Conservation (phyloP, 2,329 filamentous ascomycete genomes). For the Exophiala calicioides region DNA sequence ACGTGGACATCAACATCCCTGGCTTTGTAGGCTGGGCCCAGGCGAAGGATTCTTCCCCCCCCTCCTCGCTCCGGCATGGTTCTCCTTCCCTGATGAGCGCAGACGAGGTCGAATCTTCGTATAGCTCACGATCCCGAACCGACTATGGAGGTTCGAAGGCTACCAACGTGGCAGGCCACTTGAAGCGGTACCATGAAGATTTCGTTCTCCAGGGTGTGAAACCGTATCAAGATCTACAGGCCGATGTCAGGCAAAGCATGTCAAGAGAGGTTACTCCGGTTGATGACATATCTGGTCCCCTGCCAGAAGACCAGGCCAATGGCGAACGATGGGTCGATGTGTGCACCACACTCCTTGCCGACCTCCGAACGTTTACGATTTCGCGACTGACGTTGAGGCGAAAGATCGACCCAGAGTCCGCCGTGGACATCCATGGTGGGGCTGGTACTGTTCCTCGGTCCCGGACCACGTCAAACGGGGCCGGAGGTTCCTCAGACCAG, state of each 20-base stretch:
- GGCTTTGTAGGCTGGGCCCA: conserved; percentile 48
- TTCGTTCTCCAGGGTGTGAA: conserved; percentile 61
- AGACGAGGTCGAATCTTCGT: conserved; percentile 50
- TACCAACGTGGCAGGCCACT: conserved; percentile 59
- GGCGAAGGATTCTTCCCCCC: conserved; percentile 12
- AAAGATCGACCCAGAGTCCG: conserved; percentile 35
- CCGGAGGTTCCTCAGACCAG: background rate
- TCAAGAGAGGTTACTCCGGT: conserved; percentile 46
- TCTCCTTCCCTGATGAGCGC: conserved; percentile 51
- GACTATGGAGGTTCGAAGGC: conserved; percentile 32
- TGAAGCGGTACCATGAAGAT: conserved; percentile 60
- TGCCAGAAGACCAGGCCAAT: conserved; percentile 1
- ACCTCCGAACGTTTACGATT: conserved; percentile 56
- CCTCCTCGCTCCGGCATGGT: conserved; percentile 16
- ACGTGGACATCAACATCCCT: conserved; percentile 59
- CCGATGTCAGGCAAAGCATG: conserved; percentile 60
- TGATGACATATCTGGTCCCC: conserved; percentile 3
- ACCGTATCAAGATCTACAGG: conserved; percentile 54
- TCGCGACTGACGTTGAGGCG: conserved; percentile 58
- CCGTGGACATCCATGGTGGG: background rate
- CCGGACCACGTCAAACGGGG: background rate
- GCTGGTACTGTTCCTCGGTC: background rate
- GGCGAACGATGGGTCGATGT: conserved; percentile 53
- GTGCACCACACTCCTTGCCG: conserved; percentile 58
- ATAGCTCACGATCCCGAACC: conserved; percentile 42